phyloP scores from a whole-genome alignment of 768 basidiomycete genomes.

The Collybia sordida region DNA sequence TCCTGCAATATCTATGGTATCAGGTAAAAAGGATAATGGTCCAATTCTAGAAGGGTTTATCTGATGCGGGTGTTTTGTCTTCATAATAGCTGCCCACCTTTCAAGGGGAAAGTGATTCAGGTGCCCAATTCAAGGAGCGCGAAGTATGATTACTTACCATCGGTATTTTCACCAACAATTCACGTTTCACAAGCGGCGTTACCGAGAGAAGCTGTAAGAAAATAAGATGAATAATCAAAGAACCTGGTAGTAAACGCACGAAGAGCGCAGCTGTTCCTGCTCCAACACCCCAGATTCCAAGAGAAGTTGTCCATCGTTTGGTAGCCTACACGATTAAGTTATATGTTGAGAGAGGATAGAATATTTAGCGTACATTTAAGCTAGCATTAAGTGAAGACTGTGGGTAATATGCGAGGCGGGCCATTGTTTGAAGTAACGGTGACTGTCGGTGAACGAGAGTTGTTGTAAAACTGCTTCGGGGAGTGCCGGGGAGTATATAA shows the following conservation, averaged over 20 bases:
- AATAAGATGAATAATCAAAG: not conserved
- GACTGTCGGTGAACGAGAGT: too few species aligned
- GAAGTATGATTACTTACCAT: slow-evolving; percentile 46
- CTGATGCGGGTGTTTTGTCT: slow-evolving; percentile 77
- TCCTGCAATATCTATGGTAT: too few species aligned
- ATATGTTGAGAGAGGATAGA: not conserved
- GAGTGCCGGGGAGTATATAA: too few species aligned
- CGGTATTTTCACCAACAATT: slow-evolving; percentile 70
- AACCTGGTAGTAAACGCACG: slow-evolving; percentile 39
- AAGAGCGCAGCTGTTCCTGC: slow-evolving; percentile 66
- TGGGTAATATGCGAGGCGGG: slow-evolving; percentile 38
- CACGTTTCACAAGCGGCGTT: slow-evolving; percentile 81
- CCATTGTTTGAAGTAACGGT: slow-evolving; percentile 35
- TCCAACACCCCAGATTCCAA: slow-evolving; percentile 73
- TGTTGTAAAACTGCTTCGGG: slow-evolving; percentile 19
- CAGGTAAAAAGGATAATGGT: too few species aligned
- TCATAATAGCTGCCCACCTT: slow-evolving; percentile 73
- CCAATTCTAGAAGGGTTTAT: slow-evolving; percentile 70
- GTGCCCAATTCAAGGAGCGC: slow-evolving; percentile 6
- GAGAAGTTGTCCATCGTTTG: slow-evolving; percentile 58
- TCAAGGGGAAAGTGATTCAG: not conserved
- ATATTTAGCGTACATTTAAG: slow-evolving; percentile 31
- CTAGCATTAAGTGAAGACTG: slow-evolving; percentile 36
- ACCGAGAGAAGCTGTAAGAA: slow-evolving; percentile 66
- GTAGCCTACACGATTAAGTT: slow-evolving; percentile 35